These are phyloP conservation scores for Oryza punctata DNA, from an alignment of 176 grass and related monocot genomes.

Conservation along the genomic window DNA sequence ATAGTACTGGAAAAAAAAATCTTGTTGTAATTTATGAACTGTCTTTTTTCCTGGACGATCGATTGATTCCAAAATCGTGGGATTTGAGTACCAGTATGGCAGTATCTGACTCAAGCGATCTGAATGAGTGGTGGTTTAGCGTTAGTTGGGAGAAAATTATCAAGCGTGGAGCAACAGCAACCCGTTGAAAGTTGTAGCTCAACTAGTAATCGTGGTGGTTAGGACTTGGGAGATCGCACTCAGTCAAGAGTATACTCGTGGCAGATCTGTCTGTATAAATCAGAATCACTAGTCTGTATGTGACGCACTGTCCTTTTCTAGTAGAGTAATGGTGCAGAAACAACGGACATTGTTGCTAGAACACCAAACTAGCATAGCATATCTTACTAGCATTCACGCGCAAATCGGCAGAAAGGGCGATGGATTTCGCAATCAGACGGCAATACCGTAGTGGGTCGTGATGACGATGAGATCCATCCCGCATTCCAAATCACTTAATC, in stretches of 20 bases:
- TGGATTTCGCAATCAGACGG: neutral
- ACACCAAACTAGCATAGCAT: neutral
- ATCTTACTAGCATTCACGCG: neutral
- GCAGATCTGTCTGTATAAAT: neutral
- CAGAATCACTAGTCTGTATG: neutral
- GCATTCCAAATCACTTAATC: neutral
- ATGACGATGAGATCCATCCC: neutral
- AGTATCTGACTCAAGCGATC: neutral
- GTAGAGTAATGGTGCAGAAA: neutral
- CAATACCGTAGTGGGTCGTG: neutral
- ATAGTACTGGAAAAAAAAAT: neutral
- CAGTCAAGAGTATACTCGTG: neutral
- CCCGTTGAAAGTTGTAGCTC: neutral
- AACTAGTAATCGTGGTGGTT: neutral
- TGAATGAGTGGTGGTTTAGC: neutral
- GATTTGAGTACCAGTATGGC: neutral
- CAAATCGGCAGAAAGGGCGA: constrained; percentile 2
- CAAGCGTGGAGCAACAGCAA: constrained; percentile 10
- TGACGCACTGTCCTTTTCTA: neutral
- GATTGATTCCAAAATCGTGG: constrained; percentile 1
- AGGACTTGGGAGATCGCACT: neutral
- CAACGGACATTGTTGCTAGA: constrained; percentile 15
- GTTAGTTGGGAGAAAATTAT: constrained; percentile 29
- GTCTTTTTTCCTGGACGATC: neutral
- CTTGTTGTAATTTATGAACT: neutral